Base-by-base conservation (phyloP, 441 rosid species). In the Dalechampia spathulata region DNA sequence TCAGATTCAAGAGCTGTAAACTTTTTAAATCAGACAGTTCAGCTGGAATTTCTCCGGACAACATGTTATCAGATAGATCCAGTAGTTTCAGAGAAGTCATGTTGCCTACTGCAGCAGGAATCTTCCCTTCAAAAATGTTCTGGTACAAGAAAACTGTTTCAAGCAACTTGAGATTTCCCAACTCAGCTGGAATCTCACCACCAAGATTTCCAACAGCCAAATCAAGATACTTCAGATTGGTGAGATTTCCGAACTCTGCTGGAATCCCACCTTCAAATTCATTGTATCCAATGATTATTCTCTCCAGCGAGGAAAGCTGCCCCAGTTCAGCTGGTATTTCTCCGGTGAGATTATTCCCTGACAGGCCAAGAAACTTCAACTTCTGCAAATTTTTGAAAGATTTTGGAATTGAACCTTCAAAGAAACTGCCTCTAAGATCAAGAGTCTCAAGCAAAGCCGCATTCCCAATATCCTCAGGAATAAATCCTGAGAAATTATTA, bases 351-450 rank as follows among this genome's bases (percentile, higher is more conserved):
- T 86, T 89, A 57, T 92, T 92, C 55, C 96, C 96, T 0, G 94
- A 86, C 19, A 92, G 82, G 49, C 96, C 98, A n/a, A 92, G 83
- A 70, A 78, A 92, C 75, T 76, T 80, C 64, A 92, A 60, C 73
- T 78, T 86, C 58, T 78, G 81, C 76, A 92, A 68, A 59, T 77
- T 82, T 66, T 72, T 76, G 69, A 92, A 77, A 45, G 84, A 78
- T 43, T 55, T 63, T 8, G 99, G 92, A 71, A 89, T 69, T 2
- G 83, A 68, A 26, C 95, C 95, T 72, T 80, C 75, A 61, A 86
- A 81, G 75, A 83, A 86, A 64, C 78, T 92, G 16, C 98, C 98
- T 42, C 96, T 74, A 50, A 92, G 83, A 78, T 92, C 96, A 52
- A 92, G 77, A 62, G 60, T 73, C 75, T 86, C 78, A 58, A 92